phyloP scores from a whole-genome alignment of 2,329 filamentous ascomycete genomes.

The Fusarium penzigii region DNA sequence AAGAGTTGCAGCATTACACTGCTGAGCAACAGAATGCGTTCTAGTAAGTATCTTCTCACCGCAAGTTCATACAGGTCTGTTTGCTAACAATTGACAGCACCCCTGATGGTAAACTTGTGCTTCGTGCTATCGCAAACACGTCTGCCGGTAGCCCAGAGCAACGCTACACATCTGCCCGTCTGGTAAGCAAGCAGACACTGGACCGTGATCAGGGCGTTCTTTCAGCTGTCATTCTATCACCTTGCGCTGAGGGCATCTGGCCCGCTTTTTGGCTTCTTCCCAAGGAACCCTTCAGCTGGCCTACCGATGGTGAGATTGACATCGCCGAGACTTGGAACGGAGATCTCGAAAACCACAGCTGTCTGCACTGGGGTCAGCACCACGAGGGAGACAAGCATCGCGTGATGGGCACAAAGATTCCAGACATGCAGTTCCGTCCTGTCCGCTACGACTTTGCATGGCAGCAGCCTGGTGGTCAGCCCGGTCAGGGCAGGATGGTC shows the following conservation, averaged over 20 bases:
- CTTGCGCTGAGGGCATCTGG: conserved; percentile 59
- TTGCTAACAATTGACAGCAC: conserved; percentile 33
- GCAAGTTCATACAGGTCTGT: neutral
- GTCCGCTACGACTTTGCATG: conserved; percentile 59
- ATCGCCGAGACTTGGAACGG: conserved; percentile 65
- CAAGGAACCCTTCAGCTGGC: conserved; percentile 59
- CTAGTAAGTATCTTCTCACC: conserved; percentile 35
- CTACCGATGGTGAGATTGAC: conserved; percentile 60
- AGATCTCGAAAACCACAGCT: conserved; percentile 54
- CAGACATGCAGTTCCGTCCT: conserved; percentile 46
- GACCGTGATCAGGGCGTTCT: conserved; percentile 52
- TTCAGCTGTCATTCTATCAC: conserved; percentile 51
- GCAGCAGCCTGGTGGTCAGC: conserved; percentile 47
- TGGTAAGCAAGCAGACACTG: conserved; percentile 55
- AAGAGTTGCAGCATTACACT: conserved; percentile 61
- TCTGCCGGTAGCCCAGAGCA: conserved; percentile 36
- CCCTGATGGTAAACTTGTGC: conserved; percentile 50
- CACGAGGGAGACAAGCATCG: conserved; percentile 58
- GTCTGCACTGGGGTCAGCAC: conserved; percentile 61
- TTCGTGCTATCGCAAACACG: conserved; percentile 49
- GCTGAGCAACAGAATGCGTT: conserved; percentile 52
- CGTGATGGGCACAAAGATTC: conserved; percentile 52
- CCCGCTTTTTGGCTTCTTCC: conserved; percentile 64
- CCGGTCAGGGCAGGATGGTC: conserved; percentile 49
- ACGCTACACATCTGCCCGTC: conserved; percentile 55